Base-by-base conservation (phyloP, 1,284 basidiomycete species). In the Puccinia horiana region DNA sequence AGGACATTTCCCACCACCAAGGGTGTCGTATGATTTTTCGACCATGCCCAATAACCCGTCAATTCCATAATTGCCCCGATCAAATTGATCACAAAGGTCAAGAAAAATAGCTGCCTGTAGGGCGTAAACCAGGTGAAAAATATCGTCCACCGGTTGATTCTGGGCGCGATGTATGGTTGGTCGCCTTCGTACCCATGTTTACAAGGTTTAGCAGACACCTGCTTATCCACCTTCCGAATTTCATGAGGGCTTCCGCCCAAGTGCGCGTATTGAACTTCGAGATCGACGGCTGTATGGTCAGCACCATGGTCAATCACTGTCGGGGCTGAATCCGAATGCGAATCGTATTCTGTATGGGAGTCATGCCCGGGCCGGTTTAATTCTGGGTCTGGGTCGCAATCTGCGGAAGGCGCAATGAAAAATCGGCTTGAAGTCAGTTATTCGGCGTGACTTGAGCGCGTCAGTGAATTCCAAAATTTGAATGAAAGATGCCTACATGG, bases 1-100 rank as follows among this genome's bases (percentile, higher is more conserved):
- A 89, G 88, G 84, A 91, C 85, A 83, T 91, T 91, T 0, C 91
- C 91, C 8, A 92, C 88, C 20, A 91, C 91, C 84, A 81, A 26
- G 18, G 47, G n/a, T 32, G 63, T 42, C 12, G 72, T 6, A 26
- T 69, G 29, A 12, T 23, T 26, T 9, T 12, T 44, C 42, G 52
- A 52, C 65, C 47, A 67, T 16, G 32, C 18, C 77, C 77, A 79
- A 70, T 54, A 49, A 37, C 63, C 63, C 16, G 47, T 29, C 14
- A 78, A 26, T 29, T 35, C 44, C 11, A 52, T n/a, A 12, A 29
- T 18, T 49, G 20, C 47, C 9, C 63, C 63, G n/a, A 26, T 2
- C 32, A 70, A 49, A 40, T 79, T 79, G 29, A 79, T 3, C 14
- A 26, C 26, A 1, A 80, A 44, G 32, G 44, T 56, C 0, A 56